Conservation (phyloP, 805 yeast species). For the Pichia thaimueangensis region DNA sequence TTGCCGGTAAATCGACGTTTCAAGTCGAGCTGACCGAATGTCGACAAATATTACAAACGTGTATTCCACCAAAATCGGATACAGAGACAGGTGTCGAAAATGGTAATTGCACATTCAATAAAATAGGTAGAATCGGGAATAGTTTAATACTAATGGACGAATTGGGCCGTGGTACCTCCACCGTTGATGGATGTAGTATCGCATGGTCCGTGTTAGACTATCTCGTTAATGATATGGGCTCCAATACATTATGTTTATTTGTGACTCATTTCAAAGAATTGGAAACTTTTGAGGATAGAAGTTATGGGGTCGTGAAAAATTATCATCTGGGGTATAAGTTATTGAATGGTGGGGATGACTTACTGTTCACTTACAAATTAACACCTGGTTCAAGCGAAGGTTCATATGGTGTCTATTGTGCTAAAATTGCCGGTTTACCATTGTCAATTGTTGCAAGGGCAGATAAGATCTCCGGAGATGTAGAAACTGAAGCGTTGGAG, state of each 20-base stretch:
- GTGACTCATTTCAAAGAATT: constrained; percentile 81
- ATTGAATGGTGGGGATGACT: constrained; percentile 19
- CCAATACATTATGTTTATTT: constrained; percentile 57
- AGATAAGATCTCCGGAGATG: constrained; percentile 26
- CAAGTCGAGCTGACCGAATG: constrained; percentile 72
- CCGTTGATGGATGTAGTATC: constrained; percentile 74
- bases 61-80: constrained; percentile 23
- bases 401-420: constrained; percentile 84
- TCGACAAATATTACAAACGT: constrained; percentile 43
- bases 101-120: not conserved
- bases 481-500: constrained; percentile 12
- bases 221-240: constrained; percentile 33
- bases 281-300: constrained; percentile 41
- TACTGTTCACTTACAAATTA: constrained; percentile 48
- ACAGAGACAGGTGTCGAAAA: too few species aligned
- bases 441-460: constrained; percentile 41
- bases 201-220: constrained; percentile 68
- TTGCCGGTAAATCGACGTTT: constrained; percentile 76
- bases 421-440: constrained; percentile 63
- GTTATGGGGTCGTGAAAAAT: constrained; percentile 39
- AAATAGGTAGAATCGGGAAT: constrained; percentile 25
- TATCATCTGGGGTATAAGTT: constrained; percentile 61
- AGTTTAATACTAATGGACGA: constrained; percentile 69
- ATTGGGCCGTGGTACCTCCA: constrained; percentile 65
- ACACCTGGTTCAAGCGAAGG: constrained; percentile 46